Conservation (phyloP, 495 filamentous ascomycete genomes). For the Penicillium salamii region DNA sequence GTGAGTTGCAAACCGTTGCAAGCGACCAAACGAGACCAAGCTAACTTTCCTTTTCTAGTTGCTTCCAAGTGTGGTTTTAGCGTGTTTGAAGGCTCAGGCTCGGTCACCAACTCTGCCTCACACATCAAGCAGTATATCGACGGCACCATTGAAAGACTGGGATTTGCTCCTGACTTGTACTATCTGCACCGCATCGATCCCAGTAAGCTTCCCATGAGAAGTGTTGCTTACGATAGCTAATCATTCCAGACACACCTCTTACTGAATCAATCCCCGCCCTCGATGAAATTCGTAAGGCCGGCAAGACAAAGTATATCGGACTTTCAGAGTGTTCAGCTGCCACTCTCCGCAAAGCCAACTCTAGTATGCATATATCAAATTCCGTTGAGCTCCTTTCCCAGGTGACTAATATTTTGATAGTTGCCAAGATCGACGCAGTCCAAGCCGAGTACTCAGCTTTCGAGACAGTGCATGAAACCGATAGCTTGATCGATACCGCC, state of each 20-base stretch:
- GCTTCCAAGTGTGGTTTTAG: conserved; percentile 49
- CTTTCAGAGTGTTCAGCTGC: conserved; percentile 45
- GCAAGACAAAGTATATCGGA: conserved; percentile 49
- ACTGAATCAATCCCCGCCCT: conserved; percentile 46
- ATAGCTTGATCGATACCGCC: conserved; percentile 36
- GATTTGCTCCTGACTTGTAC: conserved; percentile 47
- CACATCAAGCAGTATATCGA: conserved; percentile 54
- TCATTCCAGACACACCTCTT: conserved; percentile 40
- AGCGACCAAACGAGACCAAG: neutral
- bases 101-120: conserved; percentile 44
- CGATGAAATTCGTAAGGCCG: conserved; percentile 42
- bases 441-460: conserved; percentile 52
- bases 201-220: conserved; percentile 22
- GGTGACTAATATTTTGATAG: conserved; percentile 20
- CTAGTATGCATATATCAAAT: no score
- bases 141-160: conserved; percentile 49
- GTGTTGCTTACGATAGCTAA: neutral
- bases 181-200: conserved; percentile 43
- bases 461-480: conserved; percentile 46
- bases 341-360: conserved; percentile 44
- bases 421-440: conserved; percentile 50
- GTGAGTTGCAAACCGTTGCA: conserved; percentile 29
- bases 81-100: conserved; percentile 22
- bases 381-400: no score
- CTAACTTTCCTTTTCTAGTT: conserved; percentile 21